Evolutionary conservation across 2,329 filamentous ascomycete genomes (phyloP), one percentile per base, ranked within the genome.

Genomic region (Teratosphaeria viscida): DNA sequence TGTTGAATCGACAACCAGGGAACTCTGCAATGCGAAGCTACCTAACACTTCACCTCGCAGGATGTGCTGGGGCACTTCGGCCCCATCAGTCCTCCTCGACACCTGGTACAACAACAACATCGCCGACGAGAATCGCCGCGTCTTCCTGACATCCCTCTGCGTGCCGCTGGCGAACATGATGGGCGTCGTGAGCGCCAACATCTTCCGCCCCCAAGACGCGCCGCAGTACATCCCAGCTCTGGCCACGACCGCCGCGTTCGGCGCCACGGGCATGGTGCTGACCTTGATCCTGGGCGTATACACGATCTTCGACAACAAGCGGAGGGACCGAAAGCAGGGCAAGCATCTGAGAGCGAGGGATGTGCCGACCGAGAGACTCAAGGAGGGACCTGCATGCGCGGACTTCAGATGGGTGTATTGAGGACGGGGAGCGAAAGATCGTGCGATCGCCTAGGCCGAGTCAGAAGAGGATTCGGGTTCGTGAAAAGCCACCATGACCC

Each of bases 91-190:
- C 8, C 77, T 92, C 12, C 77, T 86, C 16, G 76, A 84, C 64
- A 55, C 35, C 5, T 54, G 57, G 85, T 91, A 90, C 75, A 92
- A 89, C 75, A 92, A 92, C 77, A 92, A 92, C 70, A 82, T 90
- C 59, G 87, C 88, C 0, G 82, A 92, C 67, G 89, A 92, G 72
- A 85, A 86, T 60, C 82, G 85, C 43, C 85, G 88, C 54, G 79
- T 90, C 5, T 79, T 85, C 0, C 76, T 90, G 23, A 91, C 88
- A 0, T 85, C 83, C 32, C 81, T 91, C 19, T 86, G 85, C 27
- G 87, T 92, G 0, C 88, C 88, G 0, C 71, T 89, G 10, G 88
- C 88, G 3, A 92, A 92, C 64, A 71, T 90, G 39, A 91, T 91
- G 85, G 87, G 87, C 3, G 75, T 90, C 0, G 84, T 90, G 0